Percentiles rank a stretch among this genome's conserved stretches.
Evolutionary conservation across 352 stramenopile genomes (phyloP).

Genomic region (Globisporangium cederbergense): DNA sequence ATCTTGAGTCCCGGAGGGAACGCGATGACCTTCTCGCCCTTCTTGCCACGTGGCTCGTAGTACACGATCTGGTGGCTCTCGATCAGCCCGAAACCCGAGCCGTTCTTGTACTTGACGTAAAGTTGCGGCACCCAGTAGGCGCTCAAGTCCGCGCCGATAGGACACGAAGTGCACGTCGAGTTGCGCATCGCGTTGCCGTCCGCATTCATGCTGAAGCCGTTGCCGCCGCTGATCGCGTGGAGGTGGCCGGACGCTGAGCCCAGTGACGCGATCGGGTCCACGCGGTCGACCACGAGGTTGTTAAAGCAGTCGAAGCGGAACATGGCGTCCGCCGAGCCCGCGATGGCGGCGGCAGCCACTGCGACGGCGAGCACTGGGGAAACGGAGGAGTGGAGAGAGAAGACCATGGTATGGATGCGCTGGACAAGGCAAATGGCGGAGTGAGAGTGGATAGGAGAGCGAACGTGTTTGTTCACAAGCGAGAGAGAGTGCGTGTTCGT

Average conservation of each 20-base stretch:
- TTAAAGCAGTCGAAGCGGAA: slow-evolving; percentile 55
- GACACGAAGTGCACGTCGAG: slow-evolving; percentile 47
- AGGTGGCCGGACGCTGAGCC: slow-evolving; percentile 28
- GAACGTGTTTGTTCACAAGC: not conserved
- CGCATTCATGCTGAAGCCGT: slow-evolving; percentile 44
- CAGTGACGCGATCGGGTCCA: slow-evolving; percentile 38
- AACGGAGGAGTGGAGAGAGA: not conserved
- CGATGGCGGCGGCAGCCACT: not conserved
- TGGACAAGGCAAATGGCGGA: slow-evolving; percentile 3
- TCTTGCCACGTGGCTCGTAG: slow-evolving; percentile 33
- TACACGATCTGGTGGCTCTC: slow-evolving; percentile 56
- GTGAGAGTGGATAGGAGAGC: not conserved
- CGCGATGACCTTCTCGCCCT: slow-evolving; percentile 35
- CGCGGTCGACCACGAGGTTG: slow-evolving; percentile 48
- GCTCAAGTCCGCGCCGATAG: slow-evolving; percentile 40
- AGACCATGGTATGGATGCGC: slow-evolving; percentile 1
- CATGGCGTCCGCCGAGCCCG: slow-evolving; percentile 17
- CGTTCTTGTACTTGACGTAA: slow-evolving; percentile 58
- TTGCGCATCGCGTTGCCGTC: slow-evolving; percentile 34
- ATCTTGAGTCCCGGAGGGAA: slow-evolving; percentile 49
- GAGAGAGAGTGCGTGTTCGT: not conserved
- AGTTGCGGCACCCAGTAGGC: slow-evolving; percentile 53
- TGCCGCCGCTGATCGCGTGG: slow-evolving; percentile 43
- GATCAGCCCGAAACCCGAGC: slow-evolving; percentile 41
- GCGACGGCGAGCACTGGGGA: not conserved